Base-by-base conservation (phyloP, 1,284 basidiomycete species). In the Cutaneotrichosporon mucoides region DNA sequence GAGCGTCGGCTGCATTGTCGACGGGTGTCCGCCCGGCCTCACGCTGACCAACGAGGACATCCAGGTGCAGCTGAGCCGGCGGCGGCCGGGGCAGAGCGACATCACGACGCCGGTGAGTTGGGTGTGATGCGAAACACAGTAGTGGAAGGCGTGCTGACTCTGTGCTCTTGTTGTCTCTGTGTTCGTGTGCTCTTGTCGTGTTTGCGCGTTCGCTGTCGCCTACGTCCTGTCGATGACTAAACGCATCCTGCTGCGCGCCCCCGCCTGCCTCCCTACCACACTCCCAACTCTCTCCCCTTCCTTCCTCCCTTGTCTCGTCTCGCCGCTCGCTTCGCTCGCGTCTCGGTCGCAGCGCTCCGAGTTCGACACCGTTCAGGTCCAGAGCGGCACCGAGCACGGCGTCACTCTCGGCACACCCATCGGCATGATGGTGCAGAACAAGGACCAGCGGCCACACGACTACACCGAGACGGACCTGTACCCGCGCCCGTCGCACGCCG, bases 391-490 rank as follows among this genome's bases (percentile, higher is more conserved):
- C 46, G 96, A 99, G 78, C 87, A 89, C 61, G 94, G 90, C 38
- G 88, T 97, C 35, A 99, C 96, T 1, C 86, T 99, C 41, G 96
- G 96, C 56, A 99, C 96, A 33, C 96, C 96, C 34, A 96, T 99
- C 70, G 92, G 88, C 6, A 86, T 99, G 50, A 83, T 98, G 58
- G 93, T 99, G 41, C 91, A 87, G 73, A 99, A 99, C 80, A 93
- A 98, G 80, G 96, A 99, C 78, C 96, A 99, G 75, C 84, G 96
- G 47, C 96, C 96, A 16, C 89, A 98, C 75, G 96, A 99, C 79
- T 99, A 99, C 81, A 88, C 92, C 68, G 96, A 98, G 81, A 99
- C 95, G 1, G 95, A 99, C 76, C 82, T 93, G 59, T 99, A 92
- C 82, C 96, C 96, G 43, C 88, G 96, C 36, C 96, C 96, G 15